Base-by-base conservation (phyloP, 2,329 filamentous ascomycete genomes). In the Chalara sp. region DNA sequence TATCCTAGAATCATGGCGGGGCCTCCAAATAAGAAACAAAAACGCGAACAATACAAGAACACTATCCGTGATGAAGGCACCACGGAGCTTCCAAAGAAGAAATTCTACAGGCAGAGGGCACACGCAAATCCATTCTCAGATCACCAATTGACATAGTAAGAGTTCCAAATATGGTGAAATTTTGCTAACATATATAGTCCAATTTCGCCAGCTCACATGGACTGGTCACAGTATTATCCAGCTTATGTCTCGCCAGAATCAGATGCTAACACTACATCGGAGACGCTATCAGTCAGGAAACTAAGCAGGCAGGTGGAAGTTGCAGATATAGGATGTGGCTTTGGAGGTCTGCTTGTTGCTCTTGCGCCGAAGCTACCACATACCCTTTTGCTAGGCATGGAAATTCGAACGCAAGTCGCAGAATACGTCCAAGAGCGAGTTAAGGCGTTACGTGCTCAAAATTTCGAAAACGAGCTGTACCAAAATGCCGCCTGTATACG, bases 71-170 rank as follows among this genome's bases (percentile, higher is more conserved):
- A 78, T 55, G 74, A 78, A 63, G 74, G 70, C 28, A 55, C 52
- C 6, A 59, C 57, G 32, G 61, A 65, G 61, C 72, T 96, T 62
- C 93, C 93, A 7, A 86, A 89, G 70, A 99, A 99, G 76, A 92
- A 87, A 73, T 96, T 93, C 72, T 99, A 96, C 69, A 83, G 93
- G 50, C 93, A 99, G 70, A 81, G 93, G 68, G 93, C 93, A 37
- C 93, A 99, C 72, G 93, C 93, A 56, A 99, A 99, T 72, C 91
- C 92, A 6, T 99, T 99, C 72, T 96, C 92, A 3, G 93, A 99
- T 64, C 93, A 99, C 73, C 75, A 81, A 52, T 75, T 99, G 66
- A 77, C 79, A 63, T 99, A 99, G 93, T 95, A 79, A 63, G 81
- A 73, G 43, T 6, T 30, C 29, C 33, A 10, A 54, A 32, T 42